These are phyloP conservation scores for Sugiyamaella marilandica DNA, from an alignment of 805 yeast species.

Conservation along the genomic window DNA sequence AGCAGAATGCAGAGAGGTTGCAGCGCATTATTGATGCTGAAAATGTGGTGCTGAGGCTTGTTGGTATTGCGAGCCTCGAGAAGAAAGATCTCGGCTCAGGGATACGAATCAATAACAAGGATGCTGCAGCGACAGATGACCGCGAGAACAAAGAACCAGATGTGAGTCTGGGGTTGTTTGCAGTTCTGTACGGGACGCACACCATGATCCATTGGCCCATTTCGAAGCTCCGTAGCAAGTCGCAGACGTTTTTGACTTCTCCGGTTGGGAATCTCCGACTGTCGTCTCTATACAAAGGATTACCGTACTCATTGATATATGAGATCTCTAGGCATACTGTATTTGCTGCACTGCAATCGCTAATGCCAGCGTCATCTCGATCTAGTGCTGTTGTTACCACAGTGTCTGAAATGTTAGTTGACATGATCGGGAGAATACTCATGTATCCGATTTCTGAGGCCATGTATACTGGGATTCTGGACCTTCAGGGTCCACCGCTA, in stretches of 20 bases:
- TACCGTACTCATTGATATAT: not conserved
- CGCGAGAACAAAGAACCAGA: not conserved
- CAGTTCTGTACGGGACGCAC: not conserved
- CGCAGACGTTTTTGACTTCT: conserved; percentile 5
- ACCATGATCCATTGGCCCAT: conserved; percentile 12
- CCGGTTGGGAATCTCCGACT: not conserved
- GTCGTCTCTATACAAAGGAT: conserved; percentile 5
- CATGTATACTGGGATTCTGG: not conserved
- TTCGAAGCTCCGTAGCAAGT: conserved; percentile 3
- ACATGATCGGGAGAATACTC: not conserved
- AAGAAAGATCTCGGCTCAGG: not conserved
- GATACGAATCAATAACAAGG: not conserved
- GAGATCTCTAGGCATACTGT: not conserved
- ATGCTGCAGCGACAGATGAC: not conserved
- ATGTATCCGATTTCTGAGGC: conserved; percentile 6
- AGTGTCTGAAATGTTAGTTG: not conserved
- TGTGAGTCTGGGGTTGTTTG: not conserved
- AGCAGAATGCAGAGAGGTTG: conserved; percentile 3
- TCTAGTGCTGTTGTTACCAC: not conserved
- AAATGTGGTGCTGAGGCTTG: conserved; percentile 7
- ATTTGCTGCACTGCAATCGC: not conserved
- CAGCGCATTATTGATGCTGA: conserved; percentile 11
- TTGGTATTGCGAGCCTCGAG: conserved; percentile 6
- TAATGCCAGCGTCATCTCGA: not conserved
- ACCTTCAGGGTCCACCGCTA: not conserved